Conservation (phyloP, 495 filamentous ascomycete species). For the Hyaloscypha bicolor region DNA sequence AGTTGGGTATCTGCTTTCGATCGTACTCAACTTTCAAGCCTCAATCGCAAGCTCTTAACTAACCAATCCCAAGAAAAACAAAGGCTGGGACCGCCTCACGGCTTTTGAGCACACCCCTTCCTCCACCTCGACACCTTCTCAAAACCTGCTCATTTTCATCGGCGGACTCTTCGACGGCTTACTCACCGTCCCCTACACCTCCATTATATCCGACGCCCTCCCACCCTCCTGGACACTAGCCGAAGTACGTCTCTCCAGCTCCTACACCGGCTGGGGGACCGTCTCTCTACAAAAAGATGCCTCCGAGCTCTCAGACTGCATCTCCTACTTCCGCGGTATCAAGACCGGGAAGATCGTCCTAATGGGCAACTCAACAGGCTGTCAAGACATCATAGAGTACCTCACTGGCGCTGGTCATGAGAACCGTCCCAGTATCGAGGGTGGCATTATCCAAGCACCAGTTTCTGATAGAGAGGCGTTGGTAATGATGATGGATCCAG, state of each 20-base stretch:
- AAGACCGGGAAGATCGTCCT: constrained; percentile 68
- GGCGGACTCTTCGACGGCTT: constrained; percentile 84
- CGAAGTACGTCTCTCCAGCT: constrained; percentile 60
- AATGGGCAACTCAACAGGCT: constrained; percentile 85
- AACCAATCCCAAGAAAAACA: background rate
- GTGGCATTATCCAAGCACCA: constrained; percentile 80
- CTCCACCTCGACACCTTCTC: constrained; percentile 16
- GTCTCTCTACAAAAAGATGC: constrained; percentile 69
- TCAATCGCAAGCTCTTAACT: background rate
- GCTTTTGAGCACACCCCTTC: constrained; percentile 59
- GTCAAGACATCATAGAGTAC: constrained; percentile 86
- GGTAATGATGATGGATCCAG: constrained; percentile 38
- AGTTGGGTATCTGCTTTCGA: background rate
- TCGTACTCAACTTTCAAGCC: background rate
- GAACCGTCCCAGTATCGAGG: constrained; percentile 61
- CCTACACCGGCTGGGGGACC: constrained; percentile 76
- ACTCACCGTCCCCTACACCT: constrained; percentile 64
- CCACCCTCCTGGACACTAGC: constrained; percentile 66
- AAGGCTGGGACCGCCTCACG: constrained; percentile 39
- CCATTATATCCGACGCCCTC: constrained; percentile 54
- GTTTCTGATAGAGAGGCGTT: constrained; percentile 78
- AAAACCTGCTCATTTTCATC: constrained; percentile 79
- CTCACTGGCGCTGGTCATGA: constrained; percentile 43
- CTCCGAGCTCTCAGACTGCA: constrained; percentile 68
- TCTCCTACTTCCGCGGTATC: constrained; percentile 64